Evolutionary conservation across 2,329 filamentous ascomycete genomes (phyloP).

Genomic region (Aureobasidium leucospermi): DNA sequence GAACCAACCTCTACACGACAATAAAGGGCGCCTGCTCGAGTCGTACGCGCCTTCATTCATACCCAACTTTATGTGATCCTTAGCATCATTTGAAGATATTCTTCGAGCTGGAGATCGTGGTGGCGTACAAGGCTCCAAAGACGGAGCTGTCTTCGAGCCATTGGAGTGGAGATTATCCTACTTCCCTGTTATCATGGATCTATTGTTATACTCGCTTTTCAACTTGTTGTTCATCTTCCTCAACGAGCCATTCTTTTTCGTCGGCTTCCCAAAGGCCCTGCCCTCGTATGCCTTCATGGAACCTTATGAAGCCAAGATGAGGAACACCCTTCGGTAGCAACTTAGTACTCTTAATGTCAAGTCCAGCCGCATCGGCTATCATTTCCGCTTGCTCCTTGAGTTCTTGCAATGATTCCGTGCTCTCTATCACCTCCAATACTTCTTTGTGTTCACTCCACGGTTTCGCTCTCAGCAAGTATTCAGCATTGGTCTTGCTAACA

Average conservation of each 20-base stretch:
- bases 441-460: neutral
- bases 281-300: slow-evolving; percentile 13
- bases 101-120: neutral
- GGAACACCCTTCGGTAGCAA: neutral
- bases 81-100: too few species aligned
- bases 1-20: too few species aligned
- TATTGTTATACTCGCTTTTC: neutral
- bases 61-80: too few species aligned
- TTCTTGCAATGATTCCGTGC: slow-evolving; percentile 11
- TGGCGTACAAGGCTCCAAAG: neutral
- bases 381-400: slow-evolving; percentile 21
- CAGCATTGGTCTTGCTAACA: neutral
- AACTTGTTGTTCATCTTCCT: neutral
- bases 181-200: neutral
- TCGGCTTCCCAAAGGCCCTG: neutral
- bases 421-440: neutral
- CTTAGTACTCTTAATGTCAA: slow-evolving; percentile 22
- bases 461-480: neutral
- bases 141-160: neutral
- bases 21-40: too few species aligned
- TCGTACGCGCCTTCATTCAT: too few species aligned
- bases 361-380: slow-evolving; percentile 23
- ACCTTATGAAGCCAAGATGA: slow-evolving; percentile 21
- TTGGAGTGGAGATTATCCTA: neutral
- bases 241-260: slow-evolving; percentile 7